Evolutionary conservation across 164 flowering plant species (phyloP).

Genomic region (Berberis vulgaris): DNA sequence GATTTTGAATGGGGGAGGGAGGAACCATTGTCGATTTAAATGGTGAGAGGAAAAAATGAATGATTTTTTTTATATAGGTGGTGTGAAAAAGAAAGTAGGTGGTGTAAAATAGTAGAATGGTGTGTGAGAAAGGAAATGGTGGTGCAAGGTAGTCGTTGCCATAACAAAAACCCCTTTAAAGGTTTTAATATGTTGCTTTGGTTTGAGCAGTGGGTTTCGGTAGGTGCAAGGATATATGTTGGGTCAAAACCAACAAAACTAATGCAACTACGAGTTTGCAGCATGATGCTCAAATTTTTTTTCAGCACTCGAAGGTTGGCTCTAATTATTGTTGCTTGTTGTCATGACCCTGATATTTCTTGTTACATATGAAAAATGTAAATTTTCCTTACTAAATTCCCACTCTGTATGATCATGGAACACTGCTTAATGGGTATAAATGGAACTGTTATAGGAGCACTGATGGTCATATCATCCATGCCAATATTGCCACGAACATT

Average conservation of each 20-base stretch:
- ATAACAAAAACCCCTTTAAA: too few relatives aligned
- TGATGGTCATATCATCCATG: slow-evolving; percentile 98
- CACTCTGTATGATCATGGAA: slow-evolving; percentile 42
- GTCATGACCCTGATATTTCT: neutral
- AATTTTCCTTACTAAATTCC: neutral
- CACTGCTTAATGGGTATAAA: slow-evolving; percentile 99
- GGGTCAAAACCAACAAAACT: slow-evolving; percentile 98
- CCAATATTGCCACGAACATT: slow-evolving; percentile 98
- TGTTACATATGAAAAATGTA: too few relatives aligned
- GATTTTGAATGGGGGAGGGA: too few relatives aligned
- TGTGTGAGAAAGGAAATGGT: too few relatives aligned
- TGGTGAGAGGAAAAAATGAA: too few relatives aligned
- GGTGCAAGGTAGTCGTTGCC: too few relatives aligned
- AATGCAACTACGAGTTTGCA: slow-evolving; percentile 82
- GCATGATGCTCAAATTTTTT: slow-evolving; percentile 92
- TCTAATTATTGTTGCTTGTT: neutral
- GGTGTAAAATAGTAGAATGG: too few relatives aligned
- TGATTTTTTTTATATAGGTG: too few relatives aligned
- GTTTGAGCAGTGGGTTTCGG: slow-evolving; percentile 86
- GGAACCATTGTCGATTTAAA: too few relatives aligned
- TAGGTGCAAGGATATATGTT: slow-evolving; percentile 97
- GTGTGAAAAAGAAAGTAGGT: too few relatives aligned
- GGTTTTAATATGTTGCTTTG: neutral
- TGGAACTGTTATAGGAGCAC: slow-evolving; percentile 99
- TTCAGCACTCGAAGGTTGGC: slow-evolving; percentile 93